These are phyloP conservation scores for Fusarium robinianum DNA, from an alignment of 2,329 filamentous ascomycete genomes.

Conservation along the genomic window DNA sequence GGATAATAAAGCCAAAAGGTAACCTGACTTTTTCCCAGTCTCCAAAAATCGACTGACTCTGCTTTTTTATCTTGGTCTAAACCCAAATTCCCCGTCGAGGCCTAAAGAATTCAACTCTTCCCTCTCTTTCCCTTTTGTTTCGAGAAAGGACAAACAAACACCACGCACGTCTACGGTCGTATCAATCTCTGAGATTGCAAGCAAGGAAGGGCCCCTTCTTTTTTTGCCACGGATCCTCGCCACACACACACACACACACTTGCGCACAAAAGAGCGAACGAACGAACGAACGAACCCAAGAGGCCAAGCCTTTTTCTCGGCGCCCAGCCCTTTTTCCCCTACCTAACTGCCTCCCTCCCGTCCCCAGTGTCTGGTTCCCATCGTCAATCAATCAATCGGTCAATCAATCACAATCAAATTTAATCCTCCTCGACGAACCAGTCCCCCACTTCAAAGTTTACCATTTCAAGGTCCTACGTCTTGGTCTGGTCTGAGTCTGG, in stretches of 20 bases:
- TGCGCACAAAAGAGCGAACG: constrained; percentile 7
- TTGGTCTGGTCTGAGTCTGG: neutral
- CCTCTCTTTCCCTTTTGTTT: too few species aligned
- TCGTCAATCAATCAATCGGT: too few species aligned
- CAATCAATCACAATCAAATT: too few species aligned
- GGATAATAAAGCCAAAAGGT: too few species aligned
- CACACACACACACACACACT: constrained; percentile 8
- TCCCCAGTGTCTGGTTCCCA: too few species aligned
- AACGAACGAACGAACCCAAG: constrained; percentile 23
- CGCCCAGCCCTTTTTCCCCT: constrained; percentile 14
- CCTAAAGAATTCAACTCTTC: neutral
- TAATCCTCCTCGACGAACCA: too few species aligned
- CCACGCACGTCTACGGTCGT: too few species aligned
- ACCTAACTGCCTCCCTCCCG: neutral
- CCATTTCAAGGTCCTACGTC: neutral
- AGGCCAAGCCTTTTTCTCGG: too few species aligned
- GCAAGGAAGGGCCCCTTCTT: too few species aligned
- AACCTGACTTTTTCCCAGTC: constrained; percentile 3
- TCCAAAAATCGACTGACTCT: constrained; percentile 3
- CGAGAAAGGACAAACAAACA: too few species aligned
- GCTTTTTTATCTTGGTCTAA: too few species aligned
- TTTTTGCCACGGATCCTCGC: constrained; percentile 25
- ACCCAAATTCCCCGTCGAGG: neutral
- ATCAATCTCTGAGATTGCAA: too few species aligned
- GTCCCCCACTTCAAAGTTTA: constrained; percentile 3